Percentiles rank a stretch among this genome's conserved stretches.
Conservation (phyloP, 257 asterid genomes). For the Nicotiana paniculata region DNA sequence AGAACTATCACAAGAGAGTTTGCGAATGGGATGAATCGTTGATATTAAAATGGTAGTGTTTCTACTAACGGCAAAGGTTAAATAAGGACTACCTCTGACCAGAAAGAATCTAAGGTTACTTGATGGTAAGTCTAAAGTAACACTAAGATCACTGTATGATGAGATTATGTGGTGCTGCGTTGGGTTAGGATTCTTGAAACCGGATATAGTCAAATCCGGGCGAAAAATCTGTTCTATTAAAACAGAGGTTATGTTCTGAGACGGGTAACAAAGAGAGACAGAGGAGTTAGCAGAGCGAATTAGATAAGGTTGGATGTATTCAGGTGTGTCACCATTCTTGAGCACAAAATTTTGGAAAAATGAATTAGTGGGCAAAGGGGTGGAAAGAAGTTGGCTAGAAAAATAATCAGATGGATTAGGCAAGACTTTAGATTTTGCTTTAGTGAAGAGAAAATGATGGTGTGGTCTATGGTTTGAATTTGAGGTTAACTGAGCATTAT, state of each 20-base stretch:
- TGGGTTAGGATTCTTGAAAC: conserved; percentile 37
- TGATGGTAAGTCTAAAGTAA: conserved; percentile 72
- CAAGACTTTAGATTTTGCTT: conserved; percentile 56
- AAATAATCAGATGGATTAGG: conserved; percentile 78
- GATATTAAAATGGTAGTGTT: conserved; percentile 48
- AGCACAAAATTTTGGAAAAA: conserved; percentile 80
- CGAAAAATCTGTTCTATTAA: conserved; percentile 57
- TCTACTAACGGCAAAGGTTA: conserved; percentile 51
- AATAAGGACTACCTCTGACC: conserved; percentile 84
- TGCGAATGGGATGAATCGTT: conserved; percentile 60
- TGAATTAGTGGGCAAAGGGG: conserved; percentile 84
- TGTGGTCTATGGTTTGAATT: neutral
- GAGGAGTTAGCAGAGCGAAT: conserved; percentile 53
- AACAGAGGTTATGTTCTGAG: conserved; percentile 40
- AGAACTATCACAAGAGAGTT: conserved; percentile 36
- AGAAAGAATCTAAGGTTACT: conserved; percentile 61
- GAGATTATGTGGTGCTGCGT: conserved; percentile 47
- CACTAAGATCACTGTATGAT: conserved; percentile 65
- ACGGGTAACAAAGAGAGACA: conserved; percentile 65
- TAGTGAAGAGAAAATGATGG: conserved; percentile 64
- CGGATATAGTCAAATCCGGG: conserved; percentile 54
- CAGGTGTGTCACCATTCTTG: conserved; percentile 85
- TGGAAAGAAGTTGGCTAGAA: conserved; percentile 51
- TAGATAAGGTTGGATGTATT: conserved; percentile 77
- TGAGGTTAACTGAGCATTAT: neutral